A percentile compares a stretch with the other conserved stretches of the same genome.
Conservation (phyloP, 345 rosid genomes). For the Rhizophora apiculata region DNA sequence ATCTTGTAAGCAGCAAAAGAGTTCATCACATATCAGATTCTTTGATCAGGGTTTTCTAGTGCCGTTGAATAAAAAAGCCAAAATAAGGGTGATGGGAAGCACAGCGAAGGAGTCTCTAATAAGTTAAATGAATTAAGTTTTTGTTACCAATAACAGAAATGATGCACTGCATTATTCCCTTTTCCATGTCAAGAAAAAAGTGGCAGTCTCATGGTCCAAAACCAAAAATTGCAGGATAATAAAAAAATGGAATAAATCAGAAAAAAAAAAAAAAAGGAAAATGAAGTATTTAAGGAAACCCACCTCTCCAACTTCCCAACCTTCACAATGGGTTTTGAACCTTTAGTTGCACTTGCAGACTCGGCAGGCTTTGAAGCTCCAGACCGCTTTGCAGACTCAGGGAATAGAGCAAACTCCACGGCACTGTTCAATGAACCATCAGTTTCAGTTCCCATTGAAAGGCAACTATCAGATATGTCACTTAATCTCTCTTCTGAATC, state of each 20-base stretch:
- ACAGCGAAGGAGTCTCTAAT: too few species aligned
- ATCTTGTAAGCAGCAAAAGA: constrained; percentile 24
- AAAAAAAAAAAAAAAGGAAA: neutral
- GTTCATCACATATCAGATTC: constrained; percentile 1
- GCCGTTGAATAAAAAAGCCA: neutral
- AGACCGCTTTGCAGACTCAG: constrained; percentile 49
- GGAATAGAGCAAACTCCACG: constrained; percentile 75
- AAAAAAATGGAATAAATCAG: neutral
- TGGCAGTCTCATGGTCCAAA: too few species aligned
- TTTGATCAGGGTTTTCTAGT: neutral
- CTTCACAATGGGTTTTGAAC: neutral
- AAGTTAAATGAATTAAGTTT: too few species aligned
- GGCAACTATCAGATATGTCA: constrained; percentile 88
- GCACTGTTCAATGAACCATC: constrained; percentile 69
- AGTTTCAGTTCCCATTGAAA: constrained; percentile 91
- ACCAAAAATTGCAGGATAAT: too few species aligned
- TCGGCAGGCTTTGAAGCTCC: constrained; percentile 18
- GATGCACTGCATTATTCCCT: too few species aligned
- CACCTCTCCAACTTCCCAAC: constrained; percentile 44
- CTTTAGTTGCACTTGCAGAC: constrained; percentile 8
- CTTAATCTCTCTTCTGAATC: constrained; percentile 83
- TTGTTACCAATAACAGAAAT: too few species aligned
- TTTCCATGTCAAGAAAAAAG: too few species aligned
- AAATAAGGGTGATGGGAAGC: too few species aligned
- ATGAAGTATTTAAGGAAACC: constrained; percentile 19